A percentile compares a stretch with the other conserved stretches of the same genome.
Evolutionary conservation across 306 rosid species (phyloP).

Genomic region (Aeschynomene evenia): DNA sequence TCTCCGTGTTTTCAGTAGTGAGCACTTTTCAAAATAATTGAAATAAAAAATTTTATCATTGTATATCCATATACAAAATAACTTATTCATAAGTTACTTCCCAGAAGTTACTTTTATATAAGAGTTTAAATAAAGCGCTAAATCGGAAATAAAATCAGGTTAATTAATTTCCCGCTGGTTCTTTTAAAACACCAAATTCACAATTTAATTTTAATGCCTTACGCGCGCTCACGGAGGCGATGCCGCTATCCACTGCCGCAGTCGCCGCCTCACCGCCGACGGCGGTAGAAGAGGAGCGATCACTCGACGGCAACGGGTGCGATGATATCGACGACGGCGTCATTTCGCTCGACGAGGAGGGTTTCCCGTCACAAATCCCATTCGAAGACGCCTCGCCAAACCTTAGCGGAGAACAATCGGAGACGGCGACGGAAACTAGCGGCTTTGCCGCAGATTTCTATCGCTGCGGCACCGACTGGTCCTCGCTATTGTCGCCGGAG

Average conservation of each 20-base stretch:
- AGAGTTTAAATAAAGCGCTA: too few relatives aligned
- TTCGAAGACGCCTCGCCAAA: not conserved
- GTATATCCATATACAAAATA: too few relatives aligned
- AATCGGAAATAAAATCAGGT: not conserved
- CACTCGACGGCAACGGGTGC: conserved; percentile 14
- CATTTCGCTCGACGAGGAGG: conserved; percentile 44
- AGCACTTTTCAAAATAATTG: too few relatives aligned
- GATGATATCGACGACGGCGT: not conserved
- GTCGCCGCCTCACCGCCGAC: conserved; percentile 17
- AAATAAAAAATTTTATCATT: too few relatives aligned
- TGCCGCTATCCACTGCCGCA: conserved; percentile 23
- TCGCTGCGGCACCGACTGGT: conserved; percentile 44
- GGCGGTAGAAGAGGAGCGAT: conserved; percentile 13
- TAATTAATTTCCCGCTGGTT: conserved; percentile 46
- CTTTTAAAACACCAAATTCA: conserved; percentile 32
- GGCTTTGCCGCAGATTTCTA: conserved; percentile 49
- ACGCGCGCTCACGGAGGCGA: conserved; percentile 31
- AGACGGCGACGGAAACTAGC: not conserved
- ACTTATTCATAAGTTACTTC: too few relatives aligned
- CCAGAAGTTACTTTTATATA: too few relatives aligned
- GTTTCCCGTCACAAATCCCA: conserved; percentile 44
- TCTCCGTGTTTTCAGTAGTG: too few relatives aligned
- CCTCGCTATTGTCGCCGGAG: conserved; percentile 27
- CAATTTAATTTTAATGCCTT: conserved; percentile 5
- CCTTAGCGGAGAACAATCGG: not conserved